Base-by-base conservation (phyloP, 768 basidiomycete genomes). In the Leucocoprinus leucothites region DNA sequence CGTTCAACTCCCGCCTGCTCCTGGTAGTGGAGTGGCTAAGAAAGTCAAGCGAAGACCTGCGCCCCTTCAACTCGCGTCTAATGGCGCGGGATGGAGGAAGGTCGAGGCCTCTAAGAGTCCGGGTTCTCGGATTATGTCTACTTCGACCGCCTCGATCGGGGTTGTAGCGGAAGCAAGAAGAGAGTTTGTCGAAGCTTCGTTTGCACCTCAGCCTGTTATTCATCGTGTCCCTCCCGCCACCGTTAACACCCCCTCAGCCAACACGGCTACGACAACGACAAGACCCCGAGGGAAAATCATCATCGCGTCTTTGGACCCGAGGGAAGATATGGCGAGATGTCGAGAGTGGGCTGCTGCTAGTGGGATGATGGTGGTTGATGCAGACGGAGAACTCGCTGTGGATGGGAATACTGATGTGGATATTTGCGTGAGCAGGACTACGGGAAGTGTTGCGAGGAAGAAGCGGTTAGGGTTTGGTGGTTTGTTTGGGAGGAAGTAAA, bases 391-490 rank as follows among this genome's bases (percentile, higher is more conserved):
- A 31, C 31, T 31, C 11, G 31, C 31, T 31, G 31, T 5, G 31
- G 31, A 11, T 31, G 31, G 31, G 5, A 31, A 31, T n/a, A n/a
- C n/a, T 56, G 91, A 92, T 60, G 82, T 89, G 75, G 87, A 89
- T 63, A 84, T 98, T 70, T 93, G 84, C 69, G 94, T 97, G 73
- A 83, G 79, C 62, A 84, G 36, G 24, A 19, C 9, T 36, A 26
- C 53, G 16, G 45, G 53, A n/a, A 48, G 35, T 42, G 46, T 48
- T 18, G 38, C 25, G 25, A 40, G 35, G 53, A 55, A 48, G 53
- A 55, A 48, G 53, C 38, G 46, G 18, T 19, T 31, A 22, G 53
- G 53, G 40, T 28, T 55, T 42, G 53, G 53, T 41, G 35, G 36
- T 8, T 19, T 55, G n/a, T 55, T 55, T 47, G 53, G 53, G 25